Conservation (phyloP, 208 protist species). For the Trypanosoma boissoni region DNA sequence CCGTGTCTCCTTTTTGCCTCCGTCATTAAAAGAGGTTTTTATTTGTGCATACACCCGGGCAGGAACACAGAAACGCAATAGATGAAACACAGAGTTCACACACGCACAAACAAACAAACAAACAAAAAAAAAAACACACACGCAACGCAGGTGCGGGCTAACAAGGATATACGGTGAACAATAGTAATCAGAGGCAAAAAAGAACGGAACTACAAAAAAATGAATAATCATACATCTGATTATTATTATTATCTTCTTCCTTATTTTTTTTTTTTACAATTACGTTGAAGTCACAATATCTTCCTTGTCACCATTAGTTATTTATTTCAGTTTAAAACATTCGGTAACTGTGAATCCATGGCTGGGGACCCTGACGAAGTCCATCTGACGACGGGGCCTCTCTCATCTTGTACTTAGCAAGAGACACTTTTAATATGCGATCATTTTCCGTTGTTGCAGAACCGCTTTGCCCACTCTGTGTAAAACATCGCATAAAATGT, state of each 20-base stretch:
- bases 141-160: too few relatives aligned
- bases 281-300: too few relatives aligned
- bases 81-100: too few relatives aligned
- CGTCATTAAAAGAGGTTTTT: too few relatives aligned
- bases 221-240: neutral
- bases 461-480: constrained; percentile 12
- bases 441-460: neutral
- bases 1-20: neutral
- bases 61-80: too few relatives aligned
- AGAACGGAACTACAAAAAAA: neutral
- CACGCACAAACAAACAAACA: neutral
- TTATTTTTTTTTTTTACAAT: constrained; percentile 2
- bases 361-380: constrained; percentile 76
- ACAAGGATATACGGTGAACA: neutral
- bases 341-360: constrained; percentile 60
- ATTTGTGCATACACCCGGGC: too few relatives aligned
- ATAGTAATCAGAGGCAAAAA: neutral
- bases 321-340: constrained; percentile 29
- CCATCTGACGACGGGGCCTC: constrained; percentile 73
- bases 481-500: constrained; percentile 75
- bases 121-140: constrained; percentile 4
- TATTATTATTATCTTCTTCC: neutral
- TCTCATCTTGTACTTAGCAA: constrained; percentile 85
- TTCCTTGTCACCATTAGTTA: neutral
- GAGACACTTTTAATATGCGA: constrained; percentile 24